Percentiles rank a stretch among this genome's conserved stretches.
These are phyloP conservation scores for Vigna reflexopilosa DNA, from an alignment of 306 rosid genomes.

Conservation along the genomic window DNA sequence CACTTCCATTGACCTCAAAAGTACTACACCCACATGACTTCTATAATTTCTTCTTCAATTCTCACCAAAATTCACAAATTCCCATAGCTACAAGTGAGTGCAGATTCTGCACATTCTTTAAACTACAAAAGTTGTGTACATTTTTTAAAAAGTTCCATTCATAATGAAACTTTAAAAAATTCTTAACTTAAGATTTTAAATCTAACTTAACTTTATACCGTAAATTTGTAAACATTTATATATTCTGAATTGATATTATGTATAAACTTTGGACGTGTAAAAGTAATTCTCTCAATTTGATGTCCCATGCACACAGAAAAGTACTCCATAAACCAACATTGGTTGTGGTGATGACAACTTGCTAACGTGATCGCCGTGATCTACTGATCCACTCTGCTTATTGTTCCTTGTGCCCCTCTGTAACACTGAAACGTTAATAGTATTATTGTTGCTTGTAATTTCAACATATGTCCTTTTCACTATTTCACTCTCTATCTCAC, in stretches of 20 bases:
- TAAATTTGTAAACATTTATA: no score
- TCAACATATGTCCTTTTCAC: constrained; percentile 26
- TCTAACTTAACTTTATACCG: no score
- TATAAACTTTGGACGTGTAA: no score
- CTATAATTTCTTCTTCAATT: background rate
- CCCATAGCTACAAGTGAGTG: background rate
- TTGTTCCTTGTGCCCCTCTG: constrained; percentile 33
- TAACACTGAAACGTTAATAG: constrained; percentile 31
- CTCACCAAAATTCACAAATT: background rate
- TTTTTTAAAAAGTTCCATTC: background rate
- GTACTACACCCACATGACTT: background rate
- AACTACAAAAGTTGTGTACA: background rate
- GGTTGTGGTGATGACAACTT: constrained; percentile 39
- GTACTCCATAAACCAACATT: background rate
- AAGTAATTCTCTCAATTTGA: background rate
- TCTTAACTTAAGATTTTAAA: background rate
- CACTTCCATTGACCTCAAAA: constrained; percentile 29
- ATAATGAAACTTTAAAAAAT: background rate
- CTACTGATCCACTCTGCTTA: background rate
- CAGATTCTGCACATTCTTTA: background rate
- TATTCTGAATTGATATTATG: no score
- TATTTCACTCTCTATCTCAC: background rate
- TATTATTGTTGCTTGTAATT: constrained; percentile 31
- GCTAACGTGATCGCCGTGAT: constrained; percentile 32
- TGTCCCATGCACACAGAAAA: background rate